Evolutionary conservation across 352 stramenopile species (phyloP).

Genomic region (Thalassiosira livingstoniorum): DNA sequence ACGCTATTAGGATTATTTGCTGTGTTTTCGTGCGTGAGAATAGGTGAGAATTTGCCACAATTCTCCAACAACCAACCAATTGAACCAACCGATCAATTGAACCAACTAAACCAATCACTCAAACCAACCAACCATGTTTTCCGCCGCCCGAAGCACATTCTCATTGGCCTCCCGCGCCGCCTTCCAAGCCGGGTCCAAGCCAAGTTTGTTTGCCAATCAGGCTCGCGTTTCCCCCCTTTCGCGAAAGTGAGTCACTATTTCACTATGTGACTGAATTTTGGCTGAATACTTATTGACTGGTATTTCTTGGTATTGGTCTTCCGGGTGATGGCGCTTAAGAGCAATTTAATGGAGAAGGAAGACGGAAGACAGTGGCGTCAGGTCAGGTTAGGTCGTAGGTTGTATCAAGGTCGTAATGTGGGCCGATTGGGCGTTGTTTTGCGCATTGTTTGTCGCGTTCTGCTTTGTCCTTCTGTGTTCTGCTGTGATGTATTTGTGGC

Average conservation of each 20-base stretch:
- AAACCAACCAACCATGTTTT: constrained; percentile 58
- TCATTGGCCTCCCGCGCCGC: constrained; percentile 45
- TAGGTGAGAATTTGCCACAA: too few species aligned
- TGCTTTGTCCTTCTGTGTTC: too few species aligned
- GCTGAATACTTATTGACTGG: background rate
- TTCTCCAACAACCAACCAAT: too few species aligned
- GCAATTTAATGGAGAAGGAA: background rate
- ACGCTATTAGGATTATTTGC: too few species aligned
- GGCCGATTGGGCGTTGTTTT: too few species aligned
- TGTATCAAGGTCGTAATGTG: background rate
- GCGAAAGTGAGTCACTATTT: constrained; percentile 46
- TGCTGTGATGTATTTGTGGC: too few species aligned
- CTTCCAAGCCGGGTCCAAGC: too few species aligned
- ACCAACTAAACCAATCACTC: too few species aligned
- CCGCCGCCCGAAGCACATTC: constrained; percentile 49
- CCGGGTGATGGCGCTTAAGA: background rate
- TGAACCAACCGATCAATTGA: too few species aligned
- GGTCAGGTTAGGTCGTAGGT: background rate
- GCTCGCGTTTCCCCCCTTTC: constrained; percentile 43
- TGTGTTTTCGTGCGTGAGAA: too few species aligned
- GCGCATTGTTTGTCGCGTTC: too few species aligned
- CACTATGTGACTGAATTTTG: background rate
- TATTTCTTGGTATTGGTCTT: background rate
- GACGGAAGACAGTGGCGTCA: background rate
- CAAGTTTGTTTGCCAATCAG: too few species aligned